Evolutionary conservation across 169 alveolate genomes (phyloP), one percentile per base, ranked within the genome.

Genomic region (Eimeria acervulina): DNA sequence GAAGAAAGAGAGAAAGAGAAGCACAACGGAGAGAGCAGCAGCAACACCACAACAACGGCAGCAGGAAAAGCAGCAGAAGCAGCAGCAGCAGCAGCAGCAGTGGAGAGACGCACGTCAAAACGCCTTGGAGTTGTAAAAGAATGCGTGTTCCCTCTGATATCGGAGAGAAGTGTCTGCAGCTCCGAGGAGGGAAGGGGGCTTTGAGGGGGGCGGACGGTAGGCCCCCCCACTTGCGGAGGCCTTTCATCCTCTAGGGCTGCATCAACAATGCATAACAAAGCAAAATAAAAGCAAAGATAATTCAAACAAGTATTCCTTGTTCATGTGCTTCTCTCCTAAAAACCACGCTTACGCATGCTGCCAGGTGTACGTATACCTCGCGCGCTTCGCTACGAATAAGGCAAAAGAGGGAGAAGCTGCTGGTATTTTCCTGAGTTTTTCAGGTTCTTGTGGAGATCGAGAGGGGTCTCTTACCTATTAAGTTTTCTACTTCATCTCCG

Each of bases 81-180:
- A 47, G 17, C 87, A 76, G 59, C 87, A 40, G 87, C 55, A 76
- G 87, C 55, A 76, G 55, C 40, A 76, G 55, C 59, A 72, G 83
- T 8, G 28, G 52, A 8, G 5, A 28, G 42, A 28, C 81, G 1
- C 26, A 70, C 81, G 7, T 28, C 38, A n/a, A 70, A 70, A 40
- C 44, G 38, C 5, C 81, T 13, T 2, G 81, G 81, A 40, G 44
- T 36, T 12, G 81, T 70, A 36, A 26, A 70, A 40, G 44, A 13
- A 70, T 70, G 42, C 10, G 38, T 31, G 21, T 70, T 36, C 1
- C 81, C 81, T n/a, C 81, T 28, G 3, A 36, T 23, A 23, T 70
- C 44, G 6, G 81, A 70, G 23, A 36, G 42, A 13, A 28, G 5
- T 12, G 44, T 28, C 19, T 36, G 21, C 44, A 70, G 26, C 44